These are phyloP conservation scores for Mortierella sp. DNA, from an alignment of 371 early-diverging fungal species.

Conservation along the genomic window DNA sequence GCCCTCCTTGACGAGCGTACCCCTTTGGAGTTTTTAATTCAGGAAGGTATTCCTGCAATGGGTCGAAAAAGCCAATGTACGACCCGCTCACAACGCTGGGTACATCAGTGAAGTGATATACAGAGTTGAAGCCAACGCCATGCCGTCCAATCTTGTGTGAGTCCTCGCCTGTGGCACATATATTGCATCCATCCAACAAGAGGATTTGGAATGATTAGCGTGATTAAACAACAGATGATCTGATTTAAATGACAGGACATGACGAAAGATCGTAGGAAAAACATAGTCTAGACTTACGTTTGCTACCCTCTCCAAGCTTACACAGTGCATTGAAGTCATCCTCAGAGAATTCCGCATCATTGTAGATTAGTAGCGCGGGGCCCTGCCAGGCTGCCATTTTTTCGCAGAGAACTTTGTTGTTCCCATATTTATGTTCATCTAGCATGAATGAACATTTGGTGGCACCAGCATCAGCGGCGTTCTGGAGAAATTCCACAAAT, in stretches of 20 bases:
- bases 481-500: conserved; percentile 56
- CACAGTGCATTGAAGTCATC: conserved; percentile 41
- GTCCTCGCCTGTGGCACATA: conserved; percentile 1
- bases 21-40: conserved; percentile 3
- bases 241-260: no score
- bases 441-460: conserved; percentile 45
- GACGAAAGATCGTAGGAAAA: neutral
- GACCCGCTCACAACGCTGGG: conserved; percentile 55
- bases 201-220: neutral
- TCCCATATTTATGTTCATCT: conserved; percentile 18
- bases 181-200: no score
- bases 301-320: conserved; percentile 53
- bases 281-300: conserved; percentile 18
- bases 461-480: conserved; percentile 60
- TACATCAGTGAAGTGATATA: conserved; percentile 57
- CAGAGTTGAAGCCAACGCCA: conserved; percentile 57
- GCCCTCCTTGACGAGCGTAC: conserved; percentile 14
- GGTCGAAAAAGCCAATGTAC: conserved; percentile 54
- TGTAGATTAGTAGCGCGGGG: conserved; percentile 55
- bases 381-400: conserved; percentile 58
- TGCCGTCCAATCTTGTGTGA: conserved; percentile 49
- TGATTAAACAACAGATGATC: neutral
- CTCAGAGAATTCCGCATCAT: conserved; percentile 46
- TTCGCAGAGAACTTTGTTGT: conserved; percentile 12
- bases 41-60: conserved; percentile 31